Conservation (phyloP, 2,329 filamentous ascomycete genomes). For the Parafenestella ontariensis region DNA sequence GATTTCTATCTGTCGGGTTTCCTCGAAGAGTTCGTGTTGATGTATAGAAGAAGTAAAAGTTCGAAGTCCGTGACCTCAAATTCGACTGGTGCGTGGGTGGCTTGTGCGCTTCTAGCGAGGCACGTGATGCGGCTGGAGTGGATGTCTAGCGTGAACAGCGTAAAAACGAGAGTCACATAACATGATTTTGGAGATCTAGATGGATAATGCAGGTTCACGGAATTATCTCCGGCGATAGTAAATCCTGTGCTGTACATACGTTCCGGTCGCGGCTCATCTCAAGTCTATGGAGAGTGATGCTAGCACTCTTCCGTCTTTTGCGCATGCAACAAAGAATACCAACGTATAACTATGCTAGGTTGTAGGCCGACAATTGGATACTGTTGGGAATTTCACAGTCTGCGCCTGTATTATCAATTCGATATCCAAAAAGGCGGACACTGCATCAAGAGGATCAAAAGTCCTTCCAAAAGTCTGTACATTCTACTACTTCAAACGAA, state of each 20-base stretch:
- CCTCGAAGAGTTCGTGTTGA: slow-evolving; percentile 51
- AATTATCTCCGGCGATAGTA: not conserved
- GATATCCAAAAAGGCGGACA: not conserved
- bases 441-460: slow-evolving; percentile 1
- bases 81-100: slow-evolving; percentile 14
- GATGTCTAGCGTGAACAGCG: not conserved
- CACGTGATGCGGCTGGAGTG: slow-evolving; percentile 4
- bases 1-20: slow-evolving; percentile 51
- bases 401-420: too few species aligned
- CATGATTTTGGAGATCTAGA: not conserved
- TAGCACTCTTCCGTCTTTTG: too few species aligned
- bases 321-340: not conserved
- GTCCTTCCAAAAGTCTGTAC: slow-evolving; percentile 21
- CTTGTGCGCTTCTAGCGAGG: not conserved
- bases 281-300: not conserved
- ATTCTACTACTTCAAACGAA: slow-evolving; percentile 18
- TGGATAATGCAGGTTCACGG: not conserved
- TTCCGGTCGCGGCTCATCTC: not conserved
- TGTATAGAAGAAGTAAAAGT: slow-evolving; percentile 25
- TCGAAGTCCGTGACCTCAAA: slow-evolving; percentile 22
- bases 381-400: too few species aligned
- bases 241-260: too few species aligned
- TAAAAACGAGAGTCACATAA: not conserved
- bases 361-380: too few species aligned
- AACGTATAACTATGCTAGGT: not conserved